phyloP scores from a whole-genome alignment of 495 filamentous ascomycete genomes.

The Daldinia decipiens region DNA sequence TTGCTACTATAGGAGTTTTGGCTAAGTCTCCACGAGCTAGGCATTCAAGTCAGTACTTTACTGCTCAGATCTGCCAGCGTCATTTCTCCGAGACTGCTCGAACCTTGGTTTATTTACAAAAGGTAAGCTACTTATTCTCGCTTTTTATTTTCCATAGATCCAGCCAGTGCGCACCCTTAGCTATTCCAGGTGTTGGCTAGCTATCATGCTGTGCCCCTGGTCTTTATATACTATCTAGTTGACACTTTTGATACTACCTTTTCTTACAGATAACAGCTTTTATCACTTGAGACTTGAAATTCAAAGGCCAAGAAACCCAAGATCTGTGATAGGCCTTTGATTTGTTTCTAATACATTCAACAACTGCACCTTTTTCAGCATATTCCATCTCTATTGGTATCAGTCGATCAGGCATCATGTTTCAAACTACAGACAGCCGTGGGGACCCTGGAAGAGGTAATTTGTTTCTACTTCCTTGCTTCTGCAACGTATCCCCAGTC shows the following conservation, averaged over 20 bases:
- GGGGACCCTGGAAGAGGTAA: background rate
- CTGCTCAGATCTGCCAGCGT: background rate
- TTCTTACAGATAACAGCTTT: background rate
- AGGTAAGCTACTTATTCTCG: background rate
- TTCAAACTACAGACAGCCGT: background rate
- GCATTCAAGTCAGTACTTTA: background rate
- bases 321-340: background rate
- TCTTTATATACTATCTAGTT: background rate
- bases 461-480: background rate
- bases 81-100: background rate
- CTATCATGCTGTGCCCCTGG: background rate
- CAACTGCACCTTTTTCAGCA: background rate
- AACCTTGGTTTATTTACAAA: background rate
- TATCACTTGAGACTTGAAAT: background rate
- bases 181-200: background rate
- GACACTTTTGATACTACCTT: background rate
- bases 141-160: background rate
- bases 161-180: background rate
- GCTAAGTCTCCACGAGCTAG: background rate
- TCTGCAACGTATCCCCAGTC: background rate
- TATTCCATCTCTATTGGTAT: background rate
- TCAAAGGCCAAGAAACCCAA: background rate
- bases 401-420: background rate
- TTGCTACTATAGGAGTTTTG: background rate
- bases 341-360: background rate